Base-by-base conservation (phyloP, 108 stramenopile species). In the Cyclotella atomus region DNA sequence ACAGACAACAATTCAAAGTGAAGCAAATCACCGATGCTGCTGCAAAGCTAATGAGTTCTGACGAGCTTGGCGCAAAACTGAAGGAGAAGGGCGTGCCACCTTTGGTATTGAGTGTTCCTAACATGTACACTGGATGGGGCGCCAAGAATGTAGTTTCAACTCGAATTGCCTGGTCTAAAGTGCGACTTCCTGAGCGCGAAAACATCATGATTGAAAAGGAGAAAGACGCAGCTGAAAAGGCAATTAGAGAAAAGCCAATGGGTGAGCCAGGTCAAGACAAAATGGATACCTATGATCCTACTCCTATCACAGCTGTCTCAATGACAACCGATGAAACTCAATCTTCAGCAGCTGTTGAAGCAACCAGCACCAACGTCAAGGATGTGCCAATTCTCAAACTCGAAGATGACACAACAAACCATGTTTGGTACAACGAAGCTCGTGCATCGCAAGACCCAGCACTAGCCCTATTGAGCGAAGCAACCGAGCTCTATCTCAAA, bases 381-480 rank as follows among this genome's bases (percentile, higher is more conserved):
- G 1, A 15, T 6, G 6, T 17, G 0, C 24, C 57, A 3, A 15
- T 19, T 6, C 57, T 35, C 30, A 47, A 33, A 49, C 38, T 75
- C 29, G 73, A 77, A 57, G 54, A 75, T 44, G 68, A 70, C 52
- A 53, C 36, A 34, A 44, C 71, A 50, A 60, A 81, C 43, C 41
- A 71, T 65, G 56, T 50, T 14, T 94, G 93, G 93, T 56, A 77
- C 74, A 89, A 91, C 73, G 93, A 94, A 63, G 77, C 82, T 33
- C 78, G 49, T 52, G 93, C 93, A 5, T 90, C 90, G 70, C 77
- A 91, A 69, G 90, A 91, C 53, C 59, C 65, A 10, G 76, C 84
- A 25, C 74, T 94, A 59, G 88, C 89, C 28, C 53, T 91, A 49
- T 45, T 94, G 17, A 90, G 89, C 19, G 91, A 90, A 74, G 90